Percentiles rank a stretch among this genome's conserved stretches.
Evolutionary conservation across 164 flowering plant genomes (phyloP).

Genomic region (Saururus chinensis): DNA sequence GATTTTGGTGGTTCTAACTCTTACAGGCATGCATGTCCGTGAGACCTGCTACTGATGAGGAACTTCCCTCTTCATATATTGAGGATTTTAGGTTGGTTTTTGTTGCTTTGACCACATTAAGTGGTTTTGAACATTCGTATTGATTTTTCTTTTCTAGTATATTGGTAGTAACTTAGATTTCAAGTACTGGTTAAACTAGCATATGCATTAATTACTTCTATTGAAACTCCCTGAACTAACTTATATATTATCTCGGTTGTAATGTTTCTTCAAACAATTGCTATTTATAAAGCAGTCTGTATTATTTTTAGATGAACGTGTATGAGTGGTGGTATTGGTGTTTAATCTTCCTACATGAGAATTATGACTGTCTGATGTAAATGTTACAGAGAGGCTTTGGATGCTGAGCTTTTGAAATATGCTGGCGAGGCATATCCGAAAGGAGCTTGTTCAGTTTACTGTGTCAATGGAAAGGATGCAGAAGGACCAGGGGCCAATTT

Average conservation of each 20-base stretch:
- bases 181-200: too few relatives aligned
- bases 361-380: neutral
- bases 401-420: conserved; percentile 72
- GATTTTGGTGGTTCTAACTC: neutral
- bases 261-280: neutral
- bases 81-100: conserved; percentile 75
- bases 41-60: conserved; percentile 85
- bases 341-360: neutral
- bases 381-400: conserved; percentile 58
- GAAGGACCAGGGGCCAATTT: conserved; percentile 86
- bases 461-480: conserved; percentile 67
- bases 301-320: too few relatives aligned
- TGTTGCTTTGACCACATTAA: neutral
- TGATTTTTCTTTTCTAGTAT: too few relatives aligned
- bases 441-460: conserved; percentile 79
- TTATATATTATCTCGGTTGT: neutral
- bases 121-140: too few relatives aligned
- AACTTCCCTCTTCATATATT: conserved; percentile 75
- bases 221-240: too few relatives aligned
- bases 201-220: too few relatives aligned
- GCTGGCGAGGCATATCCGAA: conserved; percentile 86
- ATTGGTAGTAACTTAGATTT: too few relatives aligned
- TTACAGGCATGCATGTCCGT: conserved; percentile 79
- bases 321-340: neutral
- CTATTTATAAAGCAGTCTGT: neutral